Percentiles rank a stretch among this genome's conserved stretches.
These are phyloP conservation scores for Pontederia crassipes DNA, from an alignment of 176 grass and related monocot species.

Conservation along the genomic window DNA sequence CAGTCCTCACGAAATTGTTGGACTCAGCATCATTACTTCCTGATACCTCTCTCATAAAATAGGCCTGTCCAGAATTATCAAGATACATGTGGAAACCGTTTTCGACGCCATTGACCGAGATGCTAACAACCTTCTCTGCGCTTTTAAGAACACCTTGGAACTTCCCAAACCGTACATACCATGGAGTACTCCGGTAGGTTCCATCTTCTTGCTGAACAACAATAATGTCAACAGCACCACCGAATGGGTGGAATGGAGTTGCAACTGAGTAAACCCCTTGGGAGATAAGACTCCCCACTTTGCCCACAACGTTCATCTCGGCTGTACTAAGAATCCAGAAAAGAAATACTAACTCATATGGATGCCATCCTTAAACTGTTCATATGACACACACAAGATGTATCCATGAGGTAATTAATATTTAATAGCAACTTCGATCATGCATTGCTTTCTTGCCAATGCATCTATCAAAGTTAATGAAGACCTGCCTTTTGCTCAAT, in stretches of 20 bases:
- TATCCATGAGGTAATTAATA: too few relatives aligned
- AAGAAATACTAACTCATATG: constrained; percentile 2
- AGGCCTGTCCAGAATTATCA: constrained; percentile 93
- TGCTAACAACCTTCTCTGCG: constrained; percentile 80
- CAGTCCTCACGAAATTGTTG: constrained; percentile 17
- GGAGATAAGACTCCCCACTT: constrained; percentile 78
- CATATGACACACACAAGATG: neutral
- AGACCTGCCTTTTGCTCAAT: too few relatives aligned
- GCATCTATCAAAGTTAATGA: too few relatives aligned
- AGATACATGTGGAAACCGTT: constrained; percentile 86
- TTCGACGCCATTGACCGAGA: constrained; percentile 77
- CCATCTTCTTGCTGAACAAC: constrained; percentile 90
- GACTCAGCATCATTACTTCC: constrained; percentile 31
- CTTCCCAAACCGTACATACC: constrained; percentile 99
- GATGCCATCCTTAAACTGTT: neutral
- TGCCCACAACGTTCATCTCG: constrained; percentile 82
- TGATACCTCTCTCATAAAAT: constrained; percentile 79
- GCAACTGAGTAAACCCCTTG: constrained; percentile 95
- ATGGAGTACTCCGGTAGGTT: constrained; percentile 88
- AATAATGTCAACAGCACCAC: constrained; percentile 88
- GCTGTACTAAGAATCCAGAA: neutral
- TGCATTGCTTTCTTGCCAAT: too few relatives aligned
- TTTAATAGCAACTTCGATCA: too few relatives aligned
- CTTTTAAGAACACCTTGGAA: constrained; percentile 97
- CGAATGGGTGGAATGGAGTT: constrained; percentile 93